phyloP scores from a whole-genome alignment of 139 green algal genomes.

The Auxenochlorella pyrenoidosa region DNA sequence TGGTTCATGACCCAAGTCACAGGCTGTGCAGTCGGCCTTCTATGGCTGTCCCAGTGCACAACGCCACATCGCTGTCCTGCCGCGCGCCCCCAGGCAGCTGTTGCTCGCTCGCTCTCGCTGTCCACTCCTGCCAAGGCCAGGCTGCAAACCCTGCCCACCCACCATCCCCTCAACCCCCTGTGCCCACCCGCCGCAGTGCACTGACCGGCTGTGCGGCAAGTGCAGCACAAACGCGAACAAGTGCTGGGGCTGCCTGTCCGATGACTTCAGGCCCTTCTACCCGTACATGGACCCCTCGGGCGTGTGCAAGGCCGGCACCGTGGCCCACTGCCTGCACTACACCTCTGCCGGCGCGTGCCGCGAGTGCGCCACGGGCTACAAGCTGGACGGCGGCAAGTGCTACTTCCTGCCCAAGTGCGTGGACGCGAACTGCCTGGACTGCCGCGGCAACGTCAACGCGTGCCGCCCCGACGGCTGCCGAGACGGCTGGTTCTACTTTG shows the following conservation, averaged over 20 bases:
- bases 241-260: background rate
- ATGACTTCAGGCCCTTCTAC: background rate
- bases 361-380: background rate
- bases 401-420: background rate
- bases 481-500: background rate
- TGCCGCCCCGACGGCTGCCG: background rate
- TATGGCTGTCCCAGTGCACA: no score
- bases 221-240: background rate
- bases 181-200: constrained; percentile 3
- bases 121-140: background rate
- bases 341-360: background rate
- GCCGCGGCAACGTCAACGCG: background rate
- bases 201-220: background rate
- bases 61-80: background rate
- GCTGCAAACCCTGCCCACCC: background rate
- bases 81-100: no score
- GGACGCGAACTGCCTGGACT: background rate
- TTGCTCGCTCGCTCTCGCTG: background rate
- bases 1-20: no score
- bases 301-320: background rate
- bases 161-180: background rate
- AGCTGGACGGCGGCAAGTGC: background rate
- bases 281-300: background rate
- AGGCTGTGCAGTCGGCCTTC: no score
- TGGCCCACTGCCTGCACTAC: background rate